Evolutionary conservation across 2,329 filamentous ascomycete species (phyloP).

Genomic region (Pseudogymnoascus sp.): DNA sequence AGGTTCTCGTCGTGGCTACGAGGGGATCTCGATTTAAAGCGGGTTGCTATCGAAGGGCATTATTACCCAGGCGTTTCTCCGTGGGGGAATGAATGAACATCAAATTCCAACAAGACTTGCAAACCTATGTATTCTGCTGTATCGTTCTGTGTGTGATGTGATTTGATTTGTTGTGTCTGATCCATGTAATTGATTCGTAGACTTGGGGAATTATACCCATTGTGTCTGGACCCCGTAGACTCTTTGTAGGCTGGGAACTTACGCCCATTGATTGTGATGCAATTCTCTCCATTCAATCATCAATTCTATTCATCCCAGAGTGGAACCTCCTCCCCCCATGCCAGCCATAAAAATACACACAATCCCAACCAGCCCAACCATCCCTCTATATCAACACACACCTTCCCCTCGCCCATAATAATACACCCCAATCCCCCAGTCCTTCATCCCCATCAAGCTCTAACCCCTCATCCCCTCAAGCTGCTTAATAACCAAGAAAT

Average conservation of each 20-base stretch:
- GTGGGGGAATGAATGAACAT: conserved; percentile 4
- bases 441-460: not conserved
- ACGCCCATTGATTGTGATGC: not conserved
- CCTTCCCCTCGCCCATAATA: not conserved
- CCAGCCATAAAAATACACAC: conserved; percentile 9
- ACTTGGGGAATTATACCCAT: too few species aligned
- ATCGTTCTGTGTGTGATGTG: not conserved
- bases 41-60: conserved; percentile 1
- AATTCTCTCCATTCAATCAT: not conserved
- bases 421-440: not conserved
- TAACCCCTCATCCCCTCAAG: conserved; percentile 54
- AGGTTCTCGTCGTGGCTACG: not conserved
- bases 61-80: conserved; percentile 6
- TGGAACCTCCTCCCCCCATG: not conserved
- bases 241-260: not conserved
- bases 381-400: not conserved
- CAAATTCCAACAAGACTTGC: conserved; percentile 5
- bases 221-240: not conserved
- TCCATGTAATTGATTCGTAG: too few species aligned
- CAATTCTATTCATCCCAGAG: not conserved
- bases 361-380: not conserved
- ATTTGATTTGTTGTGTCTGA: not conserved
- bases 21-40: not conserved
- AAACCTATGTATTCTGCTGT: not conserved
- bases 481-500: conserved; percentile 76